Base-by-base conservation (phyloP, 225 moss, liverwort and hornwort genomes). In the Bryum argenteum region DNA sequence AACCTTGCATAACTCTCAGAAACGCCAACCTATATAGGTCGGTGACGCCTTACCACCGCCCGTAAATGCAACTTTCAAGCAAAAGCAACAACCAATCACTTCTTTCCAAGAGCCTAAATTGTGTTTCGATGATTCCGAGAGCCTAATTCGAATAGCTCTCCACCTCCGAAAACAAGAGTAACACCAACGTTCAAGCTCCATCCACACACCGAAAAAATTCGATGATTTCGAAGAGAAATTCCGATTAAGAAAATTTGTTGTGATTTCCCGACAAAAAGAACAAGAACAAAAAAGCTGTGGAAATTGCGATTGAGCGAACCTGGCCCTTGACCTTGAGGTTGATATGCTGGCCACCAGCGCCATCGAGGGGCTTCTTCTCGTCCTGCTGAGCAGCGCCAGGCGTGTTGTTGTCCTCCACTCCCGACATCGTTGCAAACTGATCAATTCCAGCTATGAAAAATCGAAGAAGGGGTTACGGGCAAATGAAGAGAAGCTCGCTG, bases 281-380 rank as follows among this genome's bases (percentile, higher is more conserved):
- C 13, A 47, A 16, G 47, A 47, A 47, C 15, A 80, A 21, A 19
- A 23, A 22, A 17, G 28, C 18, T 18, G 28, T 9, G 5, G 13
- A 12, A 45, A 12, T 15, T 11, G 45, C 45, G 45, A 45, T 16
- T 47, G 16, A 45, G 6, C 47, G 16, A 16, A 94, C 91, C 91
- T 91, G 94, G 14, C 95, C 89, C 83, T 95, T 95, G 63, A 95
- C 95, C 78, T 95, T 95, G 44, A 92, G 81, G 45, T 95, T 95
- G 53, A 95, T 89, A 54, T 95, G 95, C 50, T 82, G 78, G 22
- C 77, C 76, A n/a, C 80, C 84, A 19, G 85, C 85, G 6, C 86
- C 87, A 38, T 95, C 92, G 8, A 92, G 87, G 0, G 92, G 92
- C 79, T 94, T 94, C 87, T 95, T 92, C 88, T 92, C 95, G 63